Base-by-base conservation (phyloP, 352 stramenopile genomes). In the Phytophthora macrochlamydospora region DNA sequence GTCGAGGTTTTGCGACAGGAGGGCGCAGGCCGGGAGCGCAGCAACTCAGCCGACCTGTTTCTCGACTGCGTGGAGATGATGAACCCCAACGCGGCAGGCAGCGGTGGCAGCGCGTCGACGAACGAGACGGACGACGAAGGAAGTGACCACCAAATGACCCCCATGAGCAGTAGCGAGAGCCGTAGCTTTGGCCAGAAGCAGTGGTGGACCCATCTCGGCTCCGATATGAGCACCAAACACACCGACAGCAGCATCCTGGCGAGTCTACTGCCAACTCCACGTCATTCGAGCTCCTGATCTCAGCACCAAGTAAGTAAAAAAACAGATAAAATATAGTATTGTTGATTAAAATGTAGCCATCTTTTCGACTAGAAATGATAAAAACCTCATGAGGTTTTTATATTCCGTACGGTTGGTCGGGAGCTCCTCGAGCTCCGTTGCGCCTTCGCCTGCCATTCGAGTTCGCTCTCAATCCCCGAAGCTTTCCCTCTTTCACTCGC, bases 21-120 rank as follows among this genome's bases (percentile, higher is more conserved):
- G 14, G 69, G 43, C 3, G 67, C 63, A 42, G 63, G 65, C 28
- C 79, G 81, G 0, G 66, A 83, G 49, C 83, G 86, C 33, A 94
- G 86, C 60, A 79, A 94, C 64, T 92, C 83, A 43, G 82, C 79
- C 31, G 84, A 94, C 64, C 72, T 94, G n/a, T 94, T 94, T 61
- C 71, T 94, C 18, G 84, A 92, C 68, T 94, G 85, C 48, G 75
- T 94, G 28, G 63, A 92, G 46, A 69, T 92, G 65, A 71, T 92
- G 29, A 89, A 84, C 3, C 69, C 65, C 11, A 82, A 85, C 5
- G 14, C n/a, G 38, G 30, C 31, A 2, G 48, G 30, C 43, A 57
- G 5, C 30, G 68, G 44, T 2, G 57, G 30, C 6, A 57, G 9
- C 28, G 48, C 63, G 50, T 45, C 43, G 49, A 45, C 32, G 18